Conservation (phyloP, 805 yeast genomes). For the Wickerhamomyces ciferrii region DNA sequence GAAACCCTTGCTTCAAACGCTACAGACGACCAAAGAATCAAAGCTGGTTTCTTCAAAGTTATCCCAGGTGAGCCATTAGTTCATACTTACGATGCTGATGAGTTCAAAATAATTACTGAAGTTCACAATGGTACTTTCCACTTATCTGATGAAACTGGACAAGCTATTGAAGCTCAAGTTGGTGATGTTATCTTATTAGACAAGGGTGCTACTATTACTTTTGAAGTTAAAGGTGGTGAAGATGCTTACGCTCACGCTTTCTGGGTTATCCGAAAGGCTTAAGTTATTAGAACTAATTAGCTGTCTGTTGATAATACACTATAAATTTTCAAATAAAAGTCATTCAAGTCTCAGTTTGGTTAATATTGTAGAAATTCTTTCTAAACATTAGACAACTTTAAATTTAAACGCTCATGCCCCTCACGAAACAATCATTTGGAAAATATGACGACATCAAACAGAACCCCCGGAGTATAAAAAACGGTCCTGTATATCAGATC, state of each 20-base stretch:
- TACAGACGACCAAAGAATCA: slow-evolving; percentile 47
- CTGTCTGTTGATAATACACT: no score
- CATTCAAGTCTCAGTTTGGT: no score
- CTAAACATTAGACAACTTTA: no score
- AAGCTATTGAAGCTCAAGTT: slow-evolving; percentile 44
- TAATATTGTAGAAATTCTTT: no score
- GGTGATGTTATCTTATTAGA: slow-evolving; percentile 63
- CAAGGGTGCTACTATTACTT: slow-evolving; percentile 57
- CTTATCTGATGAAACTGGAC: slow-evolving; percentile 56
- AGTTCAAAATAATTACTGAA: slow-evolving; percentile 60
- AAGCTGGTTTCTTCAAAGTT: slow-evolving; percentile 61
- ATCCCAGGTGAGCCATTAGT: slow-evolving; percentile 60
- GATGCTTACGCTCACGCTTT: slow-evolving; percentile 33
- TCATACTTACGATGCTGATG: slow-evolving; percentile 52
- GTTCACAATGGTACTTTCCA: slow-evolving; percentile 46
- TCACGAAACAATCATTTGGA: no score
- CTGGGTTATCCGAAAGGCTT: background rate
- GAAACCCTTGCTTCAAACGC: slow-evolving; percentile 56
- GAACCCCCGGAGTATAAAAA: no score
- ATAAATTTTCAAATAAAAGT: no score
- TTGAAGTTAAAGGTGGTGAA: slow-evolving; percentile 53
- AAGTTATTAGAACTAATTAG: no score
- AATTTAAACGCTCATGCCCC: no score
- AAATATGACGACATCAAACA: no score
- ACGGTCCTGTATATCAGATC: no score